A percentile compares a stretch with the other conserved stretches of the same genome.
Conservation (phyloP, 2,329 filamentous ascomycete genomes). For the Leptodontidium sp. region DNA sequence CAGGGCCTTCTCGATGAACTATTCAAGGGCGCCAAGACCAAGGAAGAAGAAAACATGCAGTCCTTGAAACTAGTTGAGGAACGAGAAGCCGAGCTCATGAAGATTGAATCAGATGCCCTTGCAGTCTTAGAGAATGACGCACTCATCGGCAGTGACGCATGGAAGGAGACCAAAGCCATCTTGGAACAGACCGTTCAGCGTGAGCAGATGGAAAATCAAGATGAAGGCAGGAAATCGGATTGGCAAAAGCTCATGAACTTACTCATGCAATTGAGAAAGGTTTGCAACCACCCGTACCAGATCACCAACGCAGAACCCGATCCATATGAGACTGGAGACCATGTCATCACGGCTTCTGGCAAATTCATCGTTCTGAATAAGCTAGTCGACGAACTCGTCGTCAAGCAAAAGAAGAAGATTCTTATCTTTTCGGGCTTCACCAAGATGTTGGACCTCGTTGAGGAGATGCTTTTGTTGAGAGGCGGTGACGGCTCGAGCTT, state of each 20-base stretch:
- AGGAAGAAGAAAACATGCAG: conserved; percentile 50
- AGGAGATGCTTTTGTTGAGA: conserved; percentile 76
- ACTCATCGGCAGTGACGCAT: conserved; percentile 49
- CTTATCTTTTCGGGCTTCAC: conserved; percentile 98
- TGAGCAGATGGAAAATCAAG: conserved; percentile 35
- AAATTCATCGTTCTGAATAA: conserved; percentile 86
- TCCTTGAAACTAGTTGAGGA: conserved; percentile 48
- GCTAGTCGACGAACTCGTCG: conserved; percentile 81
- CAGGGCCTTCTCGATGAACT: conserved; percentile 59
- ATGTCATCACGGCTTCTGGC: conserved; percentile 86
- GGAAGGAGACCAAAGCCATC: conserved; percentile 56
- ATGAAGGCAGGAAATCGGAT: conserved; percentile 46
- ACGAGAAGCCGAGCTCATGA: conserved; percentile 42
- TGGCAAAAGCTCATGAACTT: conserved; percentile 82
- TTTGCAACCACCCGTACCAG: conserved; percentile 83
- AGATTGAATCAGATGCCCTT: conserved; percentile 46
- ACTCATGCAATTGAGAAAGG: conserved; percentile 91
- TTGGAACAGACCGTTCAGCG: conserved; percentile 52
- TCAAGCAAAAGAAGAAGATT: conserved; percentile 74
- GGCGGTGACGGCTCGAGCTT: conserved; percentile 69
- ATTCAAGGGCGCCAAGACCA: conserved; percentile 56
- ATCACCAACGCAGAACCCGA: conserved; percentile 43
- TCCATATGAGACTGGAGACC: conserved; percentile 77
- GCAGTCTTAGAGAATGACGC: conserved; percentile 46
- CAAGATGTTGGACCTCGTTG: conserved; percentile 84